These are phyloP conservation scores for Phoenix roebelenii DNA, from an alignment of 176 grass and related monocot genomes.

Conservation along the genomic window DNA sequence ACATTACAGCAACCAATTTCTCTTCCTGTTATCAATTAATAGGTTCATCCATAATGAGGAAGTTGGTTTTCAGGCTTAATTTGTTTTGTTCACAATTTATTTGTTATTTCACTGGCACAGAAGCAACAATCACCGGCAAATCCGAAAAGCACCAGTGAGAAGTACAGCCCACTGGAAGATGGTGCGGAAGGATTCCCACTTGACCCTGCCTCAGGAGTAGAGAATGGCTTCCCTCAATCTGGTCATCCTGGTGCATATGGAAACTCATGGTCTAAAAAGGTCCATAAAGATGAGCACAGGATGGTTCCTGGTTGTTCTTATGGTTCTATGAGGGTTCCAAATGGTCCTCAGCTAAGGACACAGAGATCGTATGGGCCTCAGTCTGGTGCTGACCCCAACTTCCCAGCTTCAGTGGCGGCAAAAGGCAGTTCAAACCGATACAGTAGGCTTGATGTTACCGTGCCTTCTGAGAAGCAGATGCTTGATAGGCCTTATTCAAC, in stretches of 20 bases:
- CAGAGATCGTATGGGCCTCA: conserved; percentile 24
- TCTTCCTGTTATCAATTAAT: too few relatives aligned
- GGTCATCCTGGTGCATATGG: conserved; percentile 46
- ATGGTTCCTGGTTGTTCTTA: conserved; percentile 25
- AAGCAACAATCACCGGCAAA: conserved; percentile 35
- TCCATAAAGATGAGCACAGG: conserved; percentile 15
- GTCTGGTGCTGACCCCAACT: conserved; percentile 35
- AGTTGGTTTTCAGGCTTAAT: too few relatives aligned
- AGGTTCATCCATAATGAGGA: too few relatives aligned
- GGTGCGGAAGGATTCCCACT: conserved; percentile 48
- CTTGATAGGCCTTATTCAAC: conserved; percentile 18
- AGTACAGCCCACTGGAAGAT: conserved; percentile 54
- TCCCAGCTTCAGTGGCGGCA: conserved; percentile 1
- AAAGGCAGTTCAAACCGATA: neutral
- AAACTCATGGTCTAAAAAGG: conserved; percentile 51
- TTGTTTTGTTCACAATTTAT: neutral
- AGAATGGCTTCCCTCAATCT: neutral
- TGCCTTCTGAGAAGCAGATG: conserved; percentile 25
- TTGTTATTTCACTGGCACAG: conserved; percentile 3
- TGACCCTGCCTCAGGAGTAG: conserved; percentile 23
- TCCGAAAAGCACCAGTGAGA: conserved; percentile 32
- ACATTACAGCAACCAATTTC: too few relatives aligned
- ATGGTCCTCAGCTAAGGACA: conserved; percentile 18
- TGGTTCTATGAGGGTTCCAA: conserved; percentile 48
- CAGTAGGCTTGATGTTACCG: conserved; percentile 43